Percentiles rank a stretch among this genome's conserved stretches.
Conservation (phyloP, 306 rosid genomes). For the Pyrus pyrifolia region DNA sequence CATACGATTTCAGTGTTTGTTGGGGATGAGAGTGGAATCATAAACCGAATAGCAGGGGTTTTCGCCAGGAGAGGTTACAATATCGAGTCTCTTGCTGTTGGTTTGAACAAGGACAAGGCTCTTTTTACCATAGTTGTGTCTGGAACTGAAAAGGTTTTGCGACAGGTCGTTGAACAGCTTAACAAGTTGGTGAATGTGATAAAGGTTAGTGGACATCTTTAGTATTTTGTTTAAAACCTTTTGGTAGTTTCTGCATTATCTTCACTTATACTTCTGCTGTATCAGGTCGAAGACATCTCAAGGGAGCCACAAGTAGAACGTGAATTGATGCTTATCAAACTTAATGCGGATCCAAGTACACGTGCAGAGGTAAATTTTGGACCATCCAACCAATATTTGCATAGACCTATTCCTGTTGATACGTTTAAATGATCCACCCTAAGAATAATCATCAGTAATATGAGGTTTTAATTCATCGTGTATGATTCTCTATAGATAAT, state of each 20-base stretch:
- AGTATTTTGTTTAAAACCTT: neutral
- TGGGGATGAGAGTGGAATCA: slow-evolving; percentile 65
- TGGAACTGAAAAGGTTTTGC: slow-evolving; percentile 46
- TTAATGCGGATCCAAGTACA: slow-evolving; percentile 42
- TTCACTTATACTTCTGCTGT: neutral
- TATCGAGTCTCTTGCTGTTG: slow-evolving; percentile 61
- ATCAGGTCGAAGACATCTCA: slow-evolving; percentile 59
- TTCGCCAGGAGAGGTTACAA: slow-evolving; percentile 64
- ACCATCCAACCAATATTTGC: slow-evolving; percentile 3
- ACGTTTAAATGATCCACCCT: neutral
- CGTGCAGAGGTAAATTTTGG: slow-evolving; percentile 40
- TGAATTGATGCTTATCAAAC: slow-evolving; percentile 55
- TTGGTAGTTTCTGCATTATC: neutral
- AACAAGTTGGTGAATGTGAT: slow-evolving; percentile 58
- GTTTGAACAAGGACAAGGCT: slow-evolving; percentile 56
- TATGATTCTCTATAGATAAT: neutral
- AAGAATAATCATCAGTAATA: neutral
- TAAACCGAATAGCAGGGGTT: slow-evolving; percentile 61
- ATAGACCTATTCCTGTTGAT: neutral
- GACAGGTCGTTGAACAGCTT: slow-evolving; percentile 56
- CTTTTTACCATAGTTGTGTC: slow-evolving; percentile 57
- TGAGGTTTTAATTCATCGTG: neutral
- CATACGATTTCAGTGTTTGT: slow-evolving; percentile 59
- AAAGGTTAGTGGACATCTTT: slow-evolving; percentile 21
- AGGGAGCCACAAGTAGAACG: slow-evolving; percentile 54